Conservation (phyloP, 1,139 yeast species). For the Candida mesenterica region DNA sequence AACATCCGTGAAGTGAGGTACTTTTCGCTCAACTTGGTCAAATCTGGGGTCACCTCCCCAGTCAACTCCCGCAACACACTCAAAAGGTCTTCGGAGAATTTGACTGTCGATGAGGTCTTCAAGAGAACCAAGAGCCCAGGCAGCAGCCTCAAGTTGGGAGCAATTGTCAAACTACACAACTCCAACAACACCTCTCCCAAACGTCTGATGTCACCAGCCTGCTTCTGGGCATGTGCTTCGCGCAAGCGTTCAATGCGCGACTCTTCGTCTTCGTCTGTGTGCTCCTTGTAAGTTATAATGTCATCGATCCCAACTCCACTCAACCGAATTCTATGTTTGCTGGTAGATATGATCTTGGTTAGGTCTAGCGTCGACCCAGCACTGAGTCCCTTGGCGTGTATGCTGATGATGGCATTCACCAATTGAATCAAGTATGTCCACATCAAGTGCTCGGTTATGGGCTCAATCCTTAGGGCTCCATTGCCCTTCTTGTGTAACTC, state of each 20-base stretch:
- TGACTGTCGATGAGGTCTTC: conserved; percentile 18
- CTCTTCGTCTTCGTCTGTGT: conserved; percentile 30
- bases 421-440: conserved; percentile 81
- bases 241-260: background rate
- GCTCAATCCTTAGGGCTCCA: conserved; percentile 33
- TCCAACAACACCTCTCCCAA: conserved; percentile 62
- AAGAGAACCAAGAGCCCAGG: conserved; percentile 13
- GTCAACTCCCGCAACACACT: conserved; percentile 12
- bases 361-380: conserved; percentile 62
- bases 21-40: conserved; percentile 17
- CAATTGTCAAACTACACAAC: conserved; percentile 47
- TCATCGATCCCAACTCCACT: conserved; percentile 74
- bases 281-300: conserved; percentile 48
- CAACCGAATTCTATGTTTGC: conserved; percentile 66
- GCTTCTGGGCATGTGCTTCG: conserved; percentile 24
- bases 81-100: conserved; percentile 25
- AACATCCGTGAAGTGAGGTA: conserved; percentile 42
- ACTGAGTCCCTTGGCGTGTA: conserved; percentile 63
- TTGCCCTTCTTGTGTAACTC: conserved; percentile 36
- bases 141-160: conserved; percentile 21
- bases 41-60: conserved; percentile 10
- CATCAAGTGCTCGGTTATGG: conserved; percentile 60
- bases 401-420: conserved; percentile 58
- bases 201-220: conserved; percentile 51
- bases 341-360: conserved; percentile 70